Percentiles rank a stretch among this genome's conserved stretches.
phyloP scores from a whole-genome alignment of 2,329 filamentous ascomycete species.

The Coniella vitis region DNA sequence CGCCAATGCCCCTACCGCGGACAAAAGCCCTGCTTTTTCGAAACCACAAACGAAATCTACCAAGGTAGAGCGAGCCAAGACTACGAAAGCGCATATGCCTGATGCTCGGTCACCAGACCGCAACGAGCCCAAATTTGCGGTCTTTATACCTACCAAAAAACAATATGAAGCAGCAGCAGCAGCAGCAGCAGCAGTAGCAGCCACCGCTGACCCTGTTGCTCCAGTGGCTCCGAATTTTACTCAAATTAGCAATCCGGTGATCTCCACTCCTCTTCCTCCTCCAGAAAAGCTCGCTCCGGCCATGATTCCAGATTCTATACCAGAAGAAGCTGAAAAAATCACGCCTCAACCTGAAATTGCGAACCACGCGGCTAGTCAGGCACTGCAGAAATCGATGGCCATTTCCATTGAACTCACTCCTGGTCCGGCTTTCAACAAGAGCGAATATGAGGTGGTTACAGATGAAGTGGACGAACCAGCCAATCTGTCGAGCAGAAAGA shows the following conservation, averaged over 20 bases:
- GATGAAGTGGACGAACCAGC: conserved; percentile 40
- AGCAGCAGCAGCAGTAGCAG: not conserved
- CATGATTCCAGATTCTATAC: not conserved
- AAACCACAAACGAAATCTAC: conserved; percentile 19
- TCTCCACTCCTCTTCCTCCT: conserved; percentile 21
- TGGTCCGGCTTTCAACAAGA: conserved; percentile 37
- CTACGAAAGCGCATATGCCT: conserved; percentile 11
- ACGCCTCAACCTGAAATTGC: conserved; percentile 14
- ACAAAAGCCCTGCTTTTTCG: conserved; percentile 19
- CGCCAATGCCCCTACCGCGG: conserved; percentile 24
- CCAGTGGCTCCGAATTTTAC: not conserved
- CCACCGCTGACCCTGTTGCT: not conserved
- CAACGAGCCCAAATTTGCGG: conserved; percentile 37
- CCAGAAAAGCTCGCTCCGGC: conserved; percentile 22
- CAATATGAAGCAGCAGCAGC: conserved; percentile 20
- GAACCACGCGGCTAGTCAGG: not conserved
- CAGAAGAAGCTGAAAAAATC: not conserved
- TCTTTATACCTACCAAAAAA: conserved; percentile 40
- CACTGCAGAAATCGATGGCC: conserved; percentile 16
- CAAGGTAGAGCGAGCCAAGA: not conserved
- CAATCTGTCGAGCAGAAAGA: conserved; percentile 45
- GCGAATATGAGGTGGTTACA: conserved; percentile 45
- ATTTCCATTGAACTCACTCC: conserved; percentile 44
- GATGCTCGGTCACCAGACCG: conserved; percentile 27
- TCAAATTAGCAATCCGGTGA: not conserved